Percentiles rank a stretch among this genome's conserved stretches.
phyloP scores from a whole-genome alignment of 257 asterid genomes.

The Verbena officinalis region DNA sequence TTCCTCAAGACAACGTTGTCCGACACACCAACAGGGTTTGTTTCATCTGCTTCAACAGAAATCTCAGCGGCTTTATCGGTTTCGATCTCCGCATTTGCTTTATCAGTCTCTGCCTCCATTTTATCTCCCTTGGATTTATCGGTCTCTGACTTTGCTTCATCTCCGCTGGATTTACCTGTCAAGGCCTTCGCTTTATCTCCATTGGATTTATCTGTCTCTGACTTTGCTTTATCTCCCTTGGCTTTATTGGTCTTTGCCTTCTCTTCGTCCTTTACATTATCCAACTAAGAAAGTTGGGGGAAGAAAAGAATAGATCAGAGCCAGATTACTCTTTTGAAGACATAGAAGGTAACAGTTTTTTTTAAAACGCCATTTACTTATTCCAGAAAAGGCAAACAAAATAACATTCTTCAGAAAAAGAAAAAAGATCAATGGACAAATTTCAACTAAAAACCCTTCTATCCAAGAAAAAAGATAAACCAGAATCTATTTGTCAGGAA shows the following conservation, averaged over 20 bases:
- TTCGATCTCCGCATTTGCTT: slow-evolving; percentile 38
- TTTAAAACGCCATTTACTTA: neutral
- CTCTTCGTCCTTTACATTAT: slow-evolving; percentile 48
- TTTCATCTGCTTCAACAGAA: slow-evolving; percentile 41
- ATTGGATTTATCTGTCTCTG: slow-evolving; percentile 27
- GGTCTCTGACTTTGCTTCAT: slow-evolving; percentile 39
- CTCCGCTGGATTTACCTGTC: slow-evolving; percentile 30
- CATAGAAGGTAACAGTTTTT: slow-evolving; percentile 3
- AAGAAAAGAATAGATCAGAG: slow-evolving; percentile 13
- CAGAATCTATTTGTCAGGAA: neutral
- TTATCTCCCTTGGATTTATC: slow-evolving; percentile 15
- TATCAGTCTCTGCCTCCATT: slow-evolving; percentile 11
- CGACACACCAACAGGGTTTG: slow-evolving; percentile 45
- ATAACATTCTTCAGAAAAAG: neutral
- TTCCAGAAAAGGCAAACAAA: neutral
- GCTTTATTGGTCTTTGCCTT: slow-evolving; percentile 31
- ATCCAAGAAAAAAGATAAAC: neutral
- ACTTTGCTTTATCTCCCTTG: slow-evolving; percentile 43
- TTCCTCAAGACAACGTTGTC: slow-evolving; percentile 72
- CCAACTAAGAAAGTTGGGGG: slow-evolving; percentile 44
- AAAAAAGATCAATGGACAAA: neutral
- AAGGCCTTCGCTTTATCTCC: too few species aligned
- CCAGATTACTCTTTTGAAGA: neutral
- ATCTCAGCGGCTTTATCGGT: slow-evolving; percentile 39
- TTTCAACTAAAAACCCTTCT: neutral